phyloP scores from a whole-genome alignment of 352 stramenopile genomes.

The Phytopythium montanum region DNA sequence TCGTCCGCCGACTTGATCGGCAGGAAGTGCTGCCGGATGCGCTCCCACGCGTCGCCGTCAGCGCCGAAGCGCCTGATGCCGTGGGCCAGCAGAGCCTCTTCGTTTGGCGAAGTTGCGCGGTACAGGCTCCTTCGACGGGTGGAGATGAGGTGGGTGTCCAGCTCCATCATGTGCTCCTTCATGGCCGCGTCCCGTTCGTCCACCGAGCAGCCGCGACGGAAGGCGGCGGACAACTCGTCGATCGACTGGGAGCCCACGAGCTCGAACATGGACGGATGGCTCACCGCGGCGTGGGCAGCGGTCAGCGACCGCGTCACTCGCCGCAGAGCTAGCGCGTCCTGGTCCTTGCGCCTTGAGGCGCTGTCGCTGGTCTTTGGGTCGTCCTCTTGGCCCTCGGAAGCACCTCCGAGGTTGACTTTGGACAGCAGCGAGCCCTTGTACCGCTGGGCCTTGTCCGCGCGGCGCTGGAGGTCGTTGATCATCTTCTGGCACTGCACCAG shows the following conservation, averaged over 20 bases:
- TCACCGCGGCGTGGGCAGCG: slow-evolving; percentile 70
- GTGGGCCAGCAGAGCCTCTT: slow-evolving; percentile 67
- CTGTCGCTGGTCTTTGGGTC: not conserved
- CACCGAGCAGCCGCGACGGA: slow-evolving; percentile 40
- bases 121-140: slow-evolving; percentile 34
- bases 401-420: slow-evolving; percentile 40
- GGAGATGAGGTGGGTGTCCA: slow-evolving; percentile 67
- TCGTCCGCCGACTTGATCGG: slow-evolving; percentile 45
- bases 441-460: slow-evolving; percentile 52
- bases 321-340: slow-evolving; percentile 32
- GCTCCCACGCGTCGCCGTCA: slow-evolving; percentile 42
- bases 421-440: slow-evolving; percentile 65
- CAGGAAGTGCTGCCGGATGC: slow-evolving; percentile 65
- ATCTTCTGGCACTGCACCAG: slow-evolving; percentile 46
- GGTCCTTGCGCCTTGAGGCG: slow-evolving; percentile 5
- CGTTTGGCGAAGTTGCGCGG: slow-evolving; percentile 45
- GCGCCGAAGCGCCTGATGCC: slow-evolving; percentile 62
- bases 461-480: slow-evolving; percentile 62
- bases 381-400: slow-evolving; percentile 2
- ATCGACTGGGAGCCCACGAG: slow-evolving; percentile 64
- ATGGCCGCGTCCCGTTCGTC: slow-evolving; percentile 48
- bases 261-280: slow-evolving; percentile 86
- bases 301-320: slow-evolving; percentile 78
- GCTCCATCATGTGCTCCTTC: slow-evolving; percentile 55
- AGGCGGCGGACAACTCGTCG: slow-evolving; percentile 43